phyloP scores from a whole-genome alignment of 2,329 filamentous ascomycete species.

The Diaporthe sp. region DNA sequence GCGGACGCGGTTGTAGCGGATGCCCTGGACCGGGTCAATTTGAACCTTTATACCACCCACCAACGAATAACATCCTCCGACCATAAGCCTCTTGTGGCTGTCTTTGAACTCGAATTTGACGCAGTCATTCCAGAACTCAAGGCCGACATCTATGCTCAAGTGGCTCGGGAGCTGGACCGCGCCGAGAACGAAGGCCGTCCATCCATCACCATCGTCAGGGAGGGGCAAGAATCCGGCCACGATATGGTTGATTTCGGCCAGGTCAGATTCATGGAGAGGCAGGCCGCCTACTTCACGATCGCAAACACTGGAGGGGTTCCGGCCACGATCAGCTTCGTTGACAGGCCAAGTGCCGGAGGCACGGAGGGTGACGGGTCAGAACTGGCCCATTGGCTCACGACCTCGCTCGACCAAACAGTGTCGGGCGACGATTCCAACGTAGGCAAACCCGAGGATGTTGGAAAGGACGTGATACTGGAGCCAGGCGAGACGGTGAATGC shows the following conservation, averaged over 20 bases:
- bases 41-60: constrained; percentile 85
- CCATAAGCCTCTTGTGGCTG: constrained; percentile 89
- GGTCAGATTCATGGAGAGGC: constrained; percentile 77
- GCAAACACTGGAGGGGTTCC: constrained; percentile 91
- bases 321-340: constrained; percentile 85
- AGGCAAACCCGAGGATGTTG: constrained; percentile 49
- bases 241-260: constrained; percentile 81
- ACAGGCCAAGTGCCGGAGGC: constrained; percentile 71
- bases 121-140: constrained; percentile 89
- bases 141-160: constrained; percentile 85
- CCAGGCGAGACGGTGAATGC: constrained; percentile 87
- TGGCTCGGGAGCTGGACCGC: constrained; percentile 88
- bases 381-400: constrained; percentile 77
- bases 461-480: constrained; percentile 75
- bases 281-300: constrained; percentile 80
- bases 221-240: constrained; percentile 66
- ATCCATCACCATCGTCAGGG: constrained; percentile 84
- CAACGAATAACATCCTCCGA: constrained; percentile 93
- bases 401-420: constrained; percentile 72
- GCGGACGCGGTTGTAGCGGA: constrained; percentile 72
- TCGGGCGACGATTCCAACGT: constrained; percentile 50
- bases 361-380: constrained; percentile 48
- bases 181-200: constrained; percentile 93
- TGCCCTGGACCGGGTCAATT: constrained; percentile 65
- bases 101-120: constrained; percentile 89